Evolutionary conservation across 129 eudicot species (phyloP).

Genomic region (carrot (Daucus carota)): DNA sequence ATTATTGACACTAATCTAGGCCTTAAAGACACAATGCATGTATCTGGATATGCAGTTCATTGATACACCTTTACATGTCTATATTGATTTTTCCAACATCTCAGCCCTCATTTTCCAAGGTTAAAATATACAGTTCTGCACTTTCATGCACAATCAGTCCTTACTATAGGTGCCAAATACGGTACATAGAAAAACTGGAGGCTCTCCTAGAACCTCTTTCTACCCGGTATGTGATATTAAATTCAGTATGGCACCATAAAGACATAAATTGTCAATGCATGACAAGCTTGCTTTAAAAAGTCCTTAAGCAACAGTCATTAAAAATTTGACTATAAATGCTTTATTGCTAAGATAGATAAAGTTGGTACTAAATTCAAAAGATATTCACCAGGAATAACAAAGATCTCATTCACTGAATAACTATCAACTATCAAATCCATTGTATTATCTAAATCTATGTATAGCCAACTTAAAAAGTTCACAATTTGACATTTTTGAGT

Average conservation of each 20-base stretch:
- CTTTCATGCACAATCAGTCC: not conserved
- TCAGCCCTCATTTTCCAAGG: not conserved
- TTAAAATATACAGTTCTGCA: not conserved
- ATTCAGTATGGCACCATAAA: not conserved
- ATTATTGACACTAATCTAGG: not conserved
- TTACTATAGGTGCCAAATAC: not conserved
- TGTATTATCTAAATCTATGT: not conserved
- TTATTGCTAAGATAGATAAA: not conserved
- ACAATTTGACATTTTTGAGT: not conserved
- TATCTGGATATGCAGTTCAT: not conserved
- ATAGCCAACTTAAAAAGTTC: not conserved
- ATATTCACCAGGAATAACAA: not conserved
- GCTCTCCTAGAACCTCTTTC: not conserved
- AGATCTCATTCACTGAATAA: not conserved
- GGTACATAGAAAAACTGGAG: not conserved
- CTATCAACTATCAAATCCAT: not conserved
- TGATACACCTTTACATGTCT: not conserved
- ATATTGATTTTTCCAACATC: not conserved
- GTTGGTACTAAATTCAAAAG: not conserved
- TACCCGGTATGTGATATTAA: not conserved
- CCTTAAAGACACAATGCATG: conserved; percentile 6
- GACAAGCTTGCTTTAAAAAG: not conserved
- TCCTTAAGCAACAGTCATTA: not conserved
- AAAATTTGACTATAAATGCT: not conserved
- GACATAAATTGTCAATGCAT: not conserved